Evolutionary conservation across 441 rosid genomes (phyloP).

Genomic region (Metrosideros polymorpha): DNA sequence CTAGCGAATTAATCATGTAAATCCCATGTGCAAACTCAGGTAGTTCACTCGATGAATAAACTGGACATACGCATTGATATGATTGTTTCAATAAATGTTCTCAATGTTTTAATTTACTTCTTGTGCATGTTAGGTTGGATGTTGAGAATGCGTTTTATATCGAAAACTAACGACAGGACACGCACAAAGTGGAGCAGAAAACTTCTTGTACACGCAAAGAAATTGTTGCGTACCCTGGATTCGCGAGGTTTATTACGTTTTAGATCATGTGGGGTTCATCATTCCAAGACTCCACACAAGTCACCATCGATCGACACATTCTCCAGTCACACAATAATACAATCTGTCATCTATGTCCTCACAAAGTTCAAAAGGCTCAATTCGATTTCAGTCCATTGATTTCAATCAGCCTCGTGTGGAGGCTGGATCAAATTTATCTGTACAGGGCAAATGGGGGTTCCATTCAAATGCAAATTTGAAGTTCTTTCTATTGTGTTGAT

Average conservation of each 20-base stretch:
- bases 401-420: background rate
- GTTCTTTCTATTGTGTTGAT: background rate
- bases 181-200: background rate
- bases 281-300: background rate
- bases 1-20: background rate
- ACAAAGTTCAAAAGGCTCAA: background rate
- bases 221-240: background rate
- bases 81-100: background rate
- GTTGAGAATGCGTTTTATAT: background rate
- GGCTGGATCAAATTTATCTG: background rate
- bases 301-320: background rate
- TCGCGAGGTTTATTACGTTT: background rate
- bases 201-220: background rate
- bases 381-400: background rate
- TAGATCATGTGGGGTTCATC: background rate
- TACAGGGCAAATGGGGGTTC: background rate
- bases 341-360: background rate
- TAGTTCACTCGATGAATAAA: background rate
- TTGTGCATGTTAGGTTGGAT: background rate
- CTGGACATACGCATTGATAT: background rate
- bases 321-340: too few species aligned
- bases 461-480: background rate
- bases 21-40: background rate
- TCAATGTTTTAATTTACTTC: background rate
- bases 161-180: background rate